Evolutionary conservation across 495 filamentous ascomycete genomes (phyloP), one percentile per base, ranked within the genome.

Genomic region (Penicillium coffeae): DNA sequence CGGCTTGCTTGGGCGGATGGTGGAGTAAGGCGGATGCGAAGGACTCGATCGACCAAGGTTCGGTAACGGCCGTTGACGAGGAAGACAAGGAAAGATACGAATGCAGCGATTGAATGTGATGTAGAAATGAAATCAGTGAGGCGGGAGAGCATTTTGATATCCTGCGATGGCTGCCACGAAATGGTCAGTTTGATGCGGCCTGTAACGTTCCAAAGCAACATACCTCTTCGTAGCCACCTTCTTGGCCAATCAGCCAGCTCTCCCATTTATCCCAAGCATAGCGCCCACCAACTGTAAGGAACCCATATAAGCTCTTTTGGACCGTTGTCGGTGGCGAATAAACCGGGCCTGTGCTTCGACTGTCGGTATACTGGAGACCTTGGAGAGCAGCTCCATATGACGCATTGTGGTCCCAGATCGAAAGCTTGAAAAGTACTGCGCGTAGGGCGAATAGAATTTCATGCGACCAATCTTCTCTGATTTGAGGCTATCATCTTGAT

Each of bases 321-420:
- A 77, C 85, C 51, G 72, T 81, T 20, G 82, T 85, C 1, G 86
- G 83, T 8, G 81, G 66, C 9, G 78, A 75, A 48, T 84, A 65
- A 2, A 84, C 77, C 0, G 80, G 72, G 1, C 82, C 80, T 30
- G 69, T 74, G 42, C 77, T 76, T 47, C 93, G 80, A 33, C 90
- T 91, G 61, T 97, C 93, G 18, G 85, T 86, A 59, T 94, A 96
- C 56, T 83, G 82, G 8, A 97, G 79, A 48, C 93, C 93, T 60
- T 97, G 93, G 21, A 99, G 71, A 3, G 87, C 84, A 13, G 94
- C 94, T 47, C 93, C 93, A 63, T 99, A 99, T 0, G 88, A 91
- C 15, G 94, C 86, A 69, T 95, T 78, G 63, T 96, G 88, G 63
- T 97, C 91, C 93, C 93, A 99, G 42, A 97, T 87, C 1, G 87